Base-by-base conservation (phyloP, 192 early-diverging fungal genomes). In the Backusella luteola region DNA sequence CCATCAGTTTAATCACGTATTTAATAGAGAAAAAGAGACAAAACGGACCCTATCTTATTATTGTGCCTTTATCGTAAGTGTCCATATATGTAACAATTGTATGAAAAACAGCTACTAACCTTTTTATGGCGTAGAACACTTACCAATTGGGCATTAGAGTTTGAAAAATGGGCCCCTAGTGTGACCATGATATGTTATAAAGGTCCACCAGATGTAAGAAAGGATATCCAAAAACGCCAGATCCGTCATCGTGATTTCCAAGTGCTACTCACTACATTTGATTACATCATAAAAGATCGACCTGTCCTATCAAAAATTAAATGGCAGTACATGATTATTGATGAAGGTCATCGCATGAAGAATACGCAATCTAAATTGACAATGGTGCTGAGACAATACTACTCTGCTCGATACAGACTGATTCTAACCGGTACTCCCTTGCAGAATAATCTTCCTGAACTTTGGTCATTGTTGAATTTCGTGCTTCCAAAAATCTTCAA, bases 341-440 rank as follows among this genome's bases (percentile, higher is more conserved):
- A 99, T 76, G 97, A 99, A 84, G 97, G 97, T 73, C 97, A 99
- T 83, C 93, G 97, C 67, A 95, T 99, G 93, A 99, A 99, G 87
- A 99, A 98, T 81, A 83, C 91, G 56, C 83, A 95, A 36, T 94
- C 94, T 9, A 96, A 94, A 79, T 89, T 99, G 38, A 94, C 94
- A 35, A 79, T 85, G 11, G 97, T 93, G 44, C 82, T 99, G 79
- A 91, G 93, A 38, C 93, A 96, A 78, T 90, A 91, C 84, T 99
- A 99, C 85, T 87, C 84, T 35, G 93, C 92, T 6, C 88, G 94
- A 19, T 98, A 96, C 80, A 90, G 96, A 32, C 83, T 98, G 53
- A 96, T 99, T 84, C 83, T 99, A 72, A 99, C 97, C 0, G 97
- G 96, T 69, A 99, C 97, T 17, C 97, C 97, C 12, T 82, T 99